Percentiles rank a stretch among this genome's conserved stretches.
Conservation (phyloP, 768 basidiomycete species). For the Cubamyces lactineus region DNA sequence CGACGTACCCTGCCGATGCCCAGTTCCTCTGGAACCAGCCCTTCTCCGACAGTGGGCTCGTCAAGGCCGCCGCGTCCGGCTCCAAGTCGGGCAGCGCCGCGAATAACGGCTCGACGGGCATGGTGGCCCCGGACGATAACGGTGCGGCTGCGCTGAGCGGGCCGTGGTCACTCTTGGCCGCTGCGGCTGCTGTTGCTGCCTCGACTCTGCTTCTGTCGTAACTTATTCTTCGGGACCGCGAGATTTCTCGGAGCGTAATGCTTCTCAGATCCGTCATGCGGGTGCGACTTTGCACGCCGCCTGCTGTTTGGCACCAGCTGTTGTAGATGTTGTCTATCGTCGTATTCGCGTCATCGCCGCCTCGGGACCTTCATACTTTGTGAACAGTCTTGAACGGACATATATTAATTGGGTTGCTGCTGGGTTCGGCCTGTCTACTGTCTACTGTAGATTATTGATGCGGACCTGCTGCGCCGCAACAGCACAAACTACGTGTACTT, state of each 20-base stretch:
- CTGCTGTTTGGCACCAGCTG: too few species aligned
- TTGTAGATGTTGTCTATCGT: too few species aligned
- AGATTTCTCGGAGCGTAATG: background rate
- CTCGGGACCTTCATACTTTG: too few species aligned
- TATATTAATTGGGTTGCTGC: too few species aligned
- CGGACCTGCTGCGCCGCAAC: too few species aligned
- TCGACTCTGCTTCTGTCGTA: background rate
- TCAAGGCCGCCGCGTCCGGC: conserved; percentile 3
- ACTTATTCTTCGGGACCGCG: too few species aligned
- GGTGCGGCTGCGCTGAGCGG: background rate
- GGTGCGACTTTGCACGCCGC: too few species aligned
- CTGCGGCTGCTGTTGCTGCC: background rate
- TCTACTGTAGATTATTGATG: too few species aligned
- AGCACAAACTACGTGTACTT: background rate
- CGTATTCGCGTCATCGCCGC: too few species aligned
- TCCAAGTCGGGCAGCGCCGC: background rate
- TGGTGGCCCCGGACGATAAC: background rate
- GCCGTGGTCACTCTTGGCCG: conserved; percentile 3
- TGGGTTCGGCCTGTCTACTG: too few species aligned
- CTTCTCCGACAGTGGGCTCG: conserved; percentile 40
- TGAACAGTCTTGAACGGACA: too few species aligned
- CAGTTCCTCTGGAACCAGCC: conserved; percentile 62
- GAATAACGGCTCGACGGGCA: background rate
- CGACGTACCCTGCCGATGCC: conserved; percentile 46
- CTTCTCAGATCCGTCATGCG: too few species aligned